phyloP scores from a whole-genome alignment of 257 asterid genomes.

The Penstemon barbatus region DNA sequence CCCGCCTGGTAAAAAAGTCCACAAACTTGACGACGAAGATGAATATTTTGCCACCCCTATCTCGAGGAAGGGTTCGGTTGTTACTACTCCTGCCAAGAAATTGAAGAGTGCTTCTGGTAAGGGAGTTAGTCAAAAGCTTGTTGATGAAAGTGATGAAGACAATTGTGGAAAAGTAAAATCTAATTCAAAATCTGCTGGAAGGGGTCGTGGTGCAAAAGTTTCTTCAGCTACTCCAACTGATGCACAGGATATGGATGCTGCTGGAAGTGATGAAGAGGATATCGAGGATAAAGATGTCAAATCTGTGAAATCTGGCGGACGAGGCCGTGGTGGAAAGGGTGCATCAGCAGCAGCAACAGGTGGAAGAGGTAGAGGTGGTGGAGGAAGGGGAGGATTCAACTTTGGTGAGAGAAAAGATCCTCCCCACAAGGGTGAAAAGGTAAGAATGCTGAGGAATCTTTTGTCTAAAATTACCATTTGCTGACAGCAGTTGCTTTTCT shows the following conservation, averaged over 20 bases:
- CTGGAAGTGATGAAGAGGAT: conserved; percentile 63
- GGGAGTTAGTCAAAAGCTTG: conserved; percentile 50
- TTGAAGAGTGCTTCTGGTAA: conserved; percentile 68
- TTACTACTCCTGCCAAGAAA: conserved; percentile 63
- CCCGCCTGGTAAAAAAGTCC: conserved; percentile 56
- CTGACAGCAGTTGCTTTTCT: conserved; percentile 30
- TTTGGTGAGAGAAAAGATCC: conserved; percentile 99
- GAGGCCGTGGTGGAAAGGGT: conserved; percentile 92
- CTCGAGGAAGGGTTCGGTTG: conserved; percentile 47
- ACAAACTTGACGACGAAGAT: conserved; percentile 71
- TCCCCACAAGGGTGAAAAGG: conserved; percentile 99
- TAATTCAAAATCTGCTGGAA: conserved; percentile 57
- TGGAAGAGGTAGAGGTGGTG: conserved; percentile 96
- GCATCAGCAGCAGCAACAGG: conserved; percentile 64
- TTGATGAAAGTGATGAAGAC: conserved; percentile 62
- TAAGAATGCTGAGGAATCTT: conserved; percentile 28
- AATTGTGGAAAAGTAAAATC: conserved; percentile 48
- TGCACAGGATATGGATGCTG: conserved; percentile 45
- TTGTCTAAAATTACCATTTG: conserved; percentile 21
- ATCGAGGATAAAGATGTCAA: conserved; percentile 51
- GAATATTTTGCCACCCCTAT: conserved; percentile 61
- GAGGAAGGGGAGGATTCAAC: conserved; percentile 95
- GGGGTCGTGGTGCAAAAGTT: conserved; percentile 79
- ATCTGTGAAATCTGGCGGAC: conserved; percentile 71
- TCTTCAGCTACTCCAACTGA: conserved; percentile 38